phyloP scores from a whole-genome alignment of 371 early-diverging fungal genomes.

The Actinomortierella ambigua region DNA sequence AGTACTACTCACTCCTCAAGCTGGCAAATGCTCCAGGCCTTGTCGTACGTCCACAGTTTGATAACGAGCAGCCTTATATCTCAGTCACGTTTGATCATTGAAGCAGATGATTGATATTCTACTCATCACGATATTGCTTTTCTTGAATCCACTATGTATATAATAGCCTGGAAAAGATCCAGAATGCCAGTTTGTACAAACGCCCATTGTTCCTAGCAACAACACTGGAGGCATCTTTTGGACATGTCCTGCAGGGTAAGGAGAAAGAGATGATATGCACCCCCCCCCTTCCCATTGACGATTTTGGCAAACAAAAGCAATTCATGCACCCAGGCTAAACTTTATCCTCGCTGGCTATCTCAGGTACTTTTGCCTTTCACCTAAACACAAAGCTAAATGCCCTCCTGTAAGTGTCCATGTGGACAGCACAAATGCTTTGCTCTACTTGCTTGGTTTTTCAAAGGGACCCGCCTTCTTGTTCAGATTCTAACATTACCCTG shows the following conservation, averaged over 20 bases:
- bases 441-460: background rate
- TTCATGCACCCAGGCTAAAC: too few relatives aligned
- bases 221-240: slow-evolving; percentile 25
- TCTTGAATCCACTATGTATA: background rate
- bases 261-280: background rate
- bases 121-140: background rate
- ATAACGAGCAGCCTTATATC: background rate
- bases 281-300: too few relatives aligned
- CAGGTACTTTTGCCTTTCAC: slow-evolving; percentile 36
- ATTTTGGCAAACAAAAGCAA: too few relatives aligned
- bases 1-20: slow-evolving; percentile 35
- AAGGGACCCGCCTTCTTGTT: background rate
- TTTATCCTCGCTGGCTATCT: too few relatives aligned
- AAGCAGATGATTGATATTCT: background rate
- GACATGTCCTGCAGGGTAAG: slow-evolving; percentile 43
- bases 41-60: slow-evolving; percentile 8
- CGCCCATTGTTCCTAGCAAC: slow-evolving; percentile 12
- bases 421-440: background rate
- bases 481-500: background rate
- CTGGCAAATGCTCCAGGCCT: slow-evolving; percentile 37
- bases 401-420: slow-evolving; percentile 16
- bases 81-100: background rate
- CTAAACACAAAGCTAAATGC: slow-evolving; percentile 26
- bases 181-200: slow-evolving; percentile 36
- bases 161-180: slow-evolving; percentile 30